These are phyloP conservation scores for Thyridium curvatum DNA, from an alignment of 2,329 filamentous ascomycete genomes.

Conservation along the genomic window DNA sequence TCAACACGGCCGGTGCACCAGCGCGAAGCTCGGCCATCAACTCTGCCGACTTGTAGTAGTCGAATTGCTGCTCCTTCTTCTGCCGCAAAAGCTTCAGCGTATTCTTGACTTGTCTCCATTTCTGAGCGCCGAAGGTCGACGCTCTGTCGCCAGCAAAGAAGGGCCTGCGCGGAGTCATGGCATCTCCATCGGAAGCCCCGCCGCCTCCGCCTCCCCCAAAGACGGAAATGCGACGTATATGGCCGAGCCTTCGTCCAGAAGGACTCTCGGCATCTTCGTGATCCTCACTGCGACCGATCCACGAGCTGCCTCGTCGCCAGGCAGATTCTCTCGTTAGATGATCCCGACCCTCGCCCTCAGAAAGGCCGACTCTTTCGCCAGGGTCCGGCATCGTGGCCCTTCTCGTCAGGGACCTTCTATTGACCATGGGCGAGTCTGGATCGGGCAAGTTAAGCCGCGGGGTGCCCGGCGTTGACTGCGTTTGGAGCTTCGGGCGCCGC, in stretches of 20 bases:
- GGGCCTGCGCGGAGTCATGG: conserved; percentile 47
- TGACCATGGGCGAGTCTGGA: conserved; percentile 30
- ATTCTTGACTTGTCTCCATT: conserved; percentile 91
- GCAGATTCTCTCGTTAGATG: conserved; percentile 47
- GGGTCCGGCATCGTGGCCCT: conserved; percentile 61
- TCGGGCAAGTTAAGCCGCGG: conserved; percentile 38
- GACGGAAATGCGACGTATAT: conserved; percentile 60
- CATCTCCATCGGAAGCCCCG: conserved; percentile 56
- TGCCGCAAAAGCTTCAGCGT: conserved; percentile 74
- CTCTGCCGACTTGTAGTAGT: conserved; percentile 92
- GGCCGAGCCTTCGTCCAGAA: conserved; percentile 51
- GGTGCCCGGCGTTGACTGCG: conserved; percentile 62
- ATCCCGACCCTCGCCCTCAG: conserved; percentile 69
- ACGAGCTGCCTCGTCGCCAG: conserved; percentile 55
- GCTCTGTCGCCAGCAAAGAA: conserved; percentile 61
- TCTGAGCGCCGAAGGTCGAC: conserved; percentile 69
- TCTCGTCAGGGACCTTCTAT: conserved; percentile 48
- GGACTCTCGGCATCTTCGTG: conserved; percentile 45
- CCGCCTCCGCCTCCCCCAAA: conserved; percentile 56
- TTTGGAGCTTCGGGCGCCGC: conserved; percentile 44
- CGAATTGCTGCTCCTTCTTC: conserved; percentile 81
- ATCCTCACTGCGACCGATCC: conserved; percentile 45
- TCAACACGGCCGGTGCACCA: conserved; percentile 85
- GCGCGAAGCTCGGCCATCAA: conserved; percentile 92
- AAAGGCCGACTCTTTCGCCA: conserved; percentile 57